Base-by-base conservation (phyloP, 139 green algal species). In the Tetradesmus obliquus region DNA sequence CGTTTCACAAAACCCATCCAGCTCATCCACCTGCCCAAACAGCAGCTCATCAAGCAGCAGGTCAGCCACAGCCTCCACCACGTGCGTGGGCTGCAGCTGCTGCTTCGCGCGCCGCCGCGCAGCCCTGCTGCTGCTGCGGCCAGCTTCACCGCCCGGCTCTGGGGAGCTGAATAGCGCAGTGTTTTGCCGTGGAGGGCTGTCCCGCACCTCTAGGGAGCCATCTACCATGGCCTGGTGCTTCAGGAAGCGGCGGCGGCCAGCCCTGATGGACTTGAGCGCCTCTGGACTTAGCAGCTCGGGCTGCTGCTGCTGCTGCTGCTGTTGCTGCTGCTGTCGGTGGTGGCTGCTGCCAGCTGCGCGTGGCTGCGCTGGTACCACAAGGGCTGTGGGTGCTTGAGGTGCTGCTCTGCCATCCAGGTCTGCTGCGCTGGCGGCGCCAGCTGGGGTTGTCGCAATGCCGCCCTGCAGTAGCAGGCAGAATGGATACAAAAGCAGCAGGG, bases 21-120 rank as follows among this genome's bases (percentile, higher is more conserved):
- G 76, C 88, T 91, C 74, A 15, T 45, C 24, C 7, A 87, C 88
- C 57, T 91, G 76, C 0, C 55, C 55, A 3, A 22, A 8, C 88
- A 91, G 55, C 88, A 91, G 12, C 32, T 91, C 88, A 79, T 91
- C 88, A 9, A 91, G 57, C 76, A 91, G 76, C 88, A 91, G 54
- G 1, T 91, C 88, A 79, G 76, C 72, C 5, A 91, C 88, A 87
- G 74, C 88, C 79, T 91, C 88, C 13, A 91, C 88, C 22, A 91
- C 88, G 22, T 80, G 55, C 58, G 76, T 86, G 0, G 72, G 76
- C 72, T 86, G 74, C 55, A 91, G 55, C 76, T 60, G 71, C 69
- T 69, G 53, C 86, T 51, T 55, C 1, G 24, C 24, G 24, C 76
- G 76, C 76, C 76, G 76, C 76, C 13, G 76, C 6, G 66, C 66